phyloP scores from a whole-genome alignment of 2,329 filamentous ascomycete genomes.

The Sporothrix variecibatus region DNA sequence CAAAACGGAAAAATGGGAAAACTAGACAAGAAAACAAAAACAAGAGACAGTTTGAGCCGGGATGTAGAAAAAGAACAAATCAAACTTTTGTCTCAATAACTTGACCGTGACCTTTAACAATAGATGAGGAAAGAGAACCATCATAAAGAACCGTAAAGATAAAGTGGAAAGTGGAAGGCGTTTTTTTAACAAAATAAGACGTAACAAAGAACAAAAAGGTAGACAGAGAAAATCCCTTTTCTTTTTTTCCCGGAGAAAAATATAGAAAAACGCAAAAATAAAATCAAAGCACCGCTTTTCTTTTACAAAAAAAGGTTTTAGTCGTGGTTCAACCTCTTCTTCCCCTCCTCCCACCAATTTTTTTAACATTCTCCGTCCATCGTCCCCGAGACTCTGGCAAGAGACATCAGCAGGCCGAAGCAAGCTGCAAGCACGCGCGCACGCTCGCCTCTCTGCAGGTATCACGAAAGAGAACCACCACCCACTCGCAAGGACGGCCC shows the following conservation, averaged over 20 bases:
- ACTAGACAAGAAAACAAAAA: not conserved
- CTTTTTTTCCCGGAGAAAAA: constrained; percentile 7
- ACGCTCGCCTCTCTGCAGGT: constrained; percentile 16
- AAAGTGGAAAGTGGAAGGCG: not conserved
- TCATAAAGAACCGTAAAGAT: not conserved
- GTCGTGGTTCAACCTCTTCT: constrained; percentile 4
- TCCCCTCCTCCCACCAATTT: not conserved
- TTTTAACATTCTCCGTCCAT: not conserved
- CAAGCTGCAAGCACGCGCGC: not conserved
- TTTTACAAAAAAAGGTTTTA: constrained; percentile 12
- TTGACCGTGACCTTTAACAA: not conserved
- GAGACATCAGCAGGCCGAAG: constrained; percentile 7
- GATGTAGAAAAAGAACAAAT: not conserved
- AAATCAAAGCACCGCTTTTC: constrained; percentile 19
- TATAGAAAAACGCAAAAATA: not conserved
- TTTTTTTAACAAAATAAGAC: not conserved
- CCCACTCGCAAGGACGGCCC: not conserved
- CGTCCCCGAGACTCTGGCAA: not conserved
- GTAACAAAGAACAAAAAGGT: not conserved
- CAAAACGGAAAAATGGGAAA: not conserved
- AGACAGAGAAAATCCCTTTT: constrained; percentile 15
- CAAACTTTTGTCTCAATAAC: not conserved
- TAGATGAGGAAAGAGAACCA: not conserved
- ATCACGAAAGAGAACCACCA: constrained; percentile 18
- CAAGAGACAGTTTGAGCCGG: not conserved